phyloP scores from a whole-genome alignment of 2,329 filamentous ascomycete species.

The Ophiognomonia clavigignenti-juglandacearum region DNA sequence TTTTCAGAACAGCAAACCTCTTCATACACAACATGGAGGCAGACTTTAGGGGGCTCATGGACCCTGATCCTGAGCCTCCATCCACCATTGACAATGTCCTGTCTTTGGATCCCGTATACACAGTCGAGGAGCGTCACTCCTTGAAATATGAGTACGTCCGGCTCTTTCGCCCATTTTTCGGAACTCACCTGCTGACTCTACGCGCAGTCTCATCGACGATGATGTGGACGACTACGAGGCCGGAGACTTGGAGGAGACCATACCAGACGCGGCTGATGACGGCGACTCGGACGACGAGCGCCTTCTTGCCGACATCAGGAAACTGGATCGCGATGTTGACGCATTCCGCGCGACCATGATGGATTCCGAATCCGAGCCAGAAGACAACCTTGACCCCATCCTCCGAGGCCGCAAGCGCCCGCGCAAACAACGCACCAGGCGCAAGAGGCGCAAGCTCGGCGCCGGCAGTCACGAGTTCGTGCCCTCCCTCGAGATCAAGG shows the following conservation, averaged over 20 bases:
- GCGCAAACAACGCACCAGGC: not conserved
- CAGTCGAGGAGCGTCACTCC: not conserved
- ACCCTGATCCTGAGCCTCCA: conserved; percentile 1
- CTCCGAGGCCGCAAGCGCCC: conserved; percentile 11
- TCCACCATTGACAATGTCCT: conserved; percentile 14
- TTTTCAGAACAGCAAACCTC: not conserved
- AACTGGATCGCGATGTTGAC: conserved; percentile 31
- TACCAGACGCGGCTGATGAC: not conserved
- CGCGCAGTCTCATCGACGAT: conserved; percentile 11
- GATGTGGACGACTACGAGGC: too few relatives aligned
- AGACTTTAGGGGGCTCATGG: conserved; percentile 6
- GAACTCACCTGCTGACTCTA: too few relatives aligned
- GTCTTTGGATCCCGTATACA: conserved; percentile 1
- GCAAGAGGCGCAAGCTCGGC: conserved; percentile 8
- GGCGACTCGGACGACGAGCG: conserved; percentile 37
- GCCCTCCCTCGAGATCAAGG: conserved; percentile 66
- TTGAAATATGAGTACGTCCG: conserved; percentile 6
- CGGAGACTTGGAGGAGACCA: conserved; percentile 14
- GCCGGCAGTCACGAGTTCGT: conserved; percentile 50
- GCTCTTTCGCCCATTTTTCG: too few relatives aligned
- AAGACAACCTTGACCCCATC: conserved; percentile 9
- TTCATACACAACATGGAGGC: conserved; percentile 6
- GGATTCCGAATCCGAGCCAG: conserved; percentile 5
- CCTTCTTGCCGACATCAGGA: conserved; percentile 32
- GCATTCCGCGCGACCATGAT: conserved; percentile 26